A percentile compares a stretch with the other conserved stretches of the same genome.
phyloP scores from a whole-genome alignment of 495 filamentous ascomycete species.

The Hypoxylon fuscum region DNA sequence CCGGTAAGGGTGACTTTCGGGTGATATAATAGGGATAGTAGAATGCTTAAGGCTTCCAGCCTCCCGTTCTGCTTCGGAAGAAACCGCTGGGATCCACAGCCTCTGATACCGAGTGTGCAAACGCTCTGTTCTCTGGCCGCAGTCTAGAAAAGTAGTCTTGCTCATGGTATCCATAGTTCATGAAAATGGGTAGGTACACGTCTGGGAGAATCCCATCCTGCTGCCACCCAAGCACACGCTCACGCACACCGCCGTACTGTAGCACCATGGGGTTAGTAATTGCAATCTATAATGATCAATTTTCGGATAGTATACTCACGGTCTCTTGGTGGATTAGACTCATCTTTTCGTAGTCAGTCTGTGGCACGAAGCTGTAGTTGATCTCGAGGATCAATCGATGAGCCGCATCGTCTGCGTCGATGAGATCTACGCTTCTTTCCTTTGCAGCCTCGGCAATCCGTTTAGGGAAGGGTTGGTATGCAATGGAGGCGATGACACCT shows the following conservation, averaged over 20 bases:
- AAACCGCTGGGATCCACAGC: constrained; percentile 62
- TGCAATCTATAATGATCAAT: neutral
- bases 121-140: constrained; percentile 50
- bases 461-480: constrained; percentile 63
- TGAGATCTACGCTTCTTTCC: constrained; percentile 57
- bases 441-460: constrained; percentile 57
- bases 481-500: constrained; percentile 58
- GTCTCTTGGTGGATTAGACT: constrained; percentile 54
- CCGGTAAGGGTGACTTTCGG: too few relatives aligned
- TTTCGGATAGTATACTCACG: constrained; percentile 8
- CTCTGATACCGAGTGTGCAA: constrained; percentile 49
- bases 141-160: constrained; percentile 65
- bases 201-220: constrained; percentile 59
- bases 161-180: constrained; percentile 64
- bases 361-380: constrained; percentile 56
- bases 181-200: constrained; percentile 62
- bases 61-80: constrained; percentile 63
- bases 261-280: constrained; percentile 3
- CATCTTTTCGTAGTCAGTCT: constrained; percentile 54
- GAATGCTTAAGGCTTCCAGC: constrained; percentile 46
- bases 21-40: neutral
- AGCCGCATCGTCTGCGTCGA: constrained; percentile 58
- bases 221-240: constrained; percentile 46
- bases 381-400: constrained; percentile 64
- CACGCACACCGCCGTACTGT: constrained; percentile 40